Conservation (phyloP, 768 basidiomycete species). For the Cantharellus cinnabarinus region DNA sequence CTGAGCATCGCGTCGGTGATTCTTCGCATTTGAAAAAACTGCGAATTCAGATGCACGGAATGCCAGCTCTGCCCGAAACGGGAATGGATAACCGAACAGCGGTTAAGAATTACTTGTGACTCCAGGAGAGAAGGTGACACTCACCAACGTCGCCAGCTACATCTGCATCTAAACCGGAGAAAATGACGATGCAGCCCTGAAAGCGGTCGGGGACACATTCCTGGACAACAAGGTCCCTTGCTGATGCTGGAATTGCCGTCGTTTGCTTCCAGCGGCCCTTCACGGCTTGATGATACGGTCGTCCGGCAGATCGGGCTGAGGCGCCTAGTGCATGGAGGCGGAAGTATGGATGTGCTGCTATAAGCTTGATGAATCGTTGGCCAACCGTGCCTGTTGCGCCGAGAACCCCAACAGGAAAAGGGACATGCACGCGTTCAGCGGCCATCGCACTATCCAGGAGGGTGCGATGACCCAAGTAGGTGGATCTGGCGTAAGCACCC, state of each 20-base stretch:
- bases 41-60: slow-evolving; percentile 76
- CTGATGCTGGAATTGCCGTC: slow-evolving; percentile 44
- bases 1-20: slow-evolving; percentile 75
- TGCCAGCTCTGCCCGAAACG: slow-evolving; percentile 40
- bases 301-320: slow-evolving; percentile 70
- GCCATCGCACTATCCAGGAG: too few relatives aligned
- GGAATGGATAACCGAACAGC: neutral
- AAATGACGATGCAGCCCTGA: slow-evolving; percentile 62
- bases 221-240: slow-evolving; percentile 42
- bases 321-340: slow-evolving; percentile 72
- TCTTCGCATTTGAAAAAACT: slow-evolving; percentile 96
- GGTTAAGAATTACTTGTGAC: neutral
- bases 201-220: slow-evolving; percentile 68
- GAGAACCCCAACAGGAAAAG: slow-evolving; percentile 41
- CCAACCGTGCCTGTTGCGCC: slow-evolving; percentile 91
- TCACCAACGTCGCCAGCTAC: slow-evolving; percentile 89
- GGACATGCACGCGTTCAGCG: too few relatives aligned
- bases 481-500: too few relatives aligned
- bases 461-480: too few relatives aligned
- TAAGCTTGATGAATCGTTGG: slow-evolving; percentile 81
- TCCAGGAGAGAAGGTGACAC: slow-evolving; percentile 10
- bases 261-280: slow-evolving; percentile 64
- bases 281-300: slow-evolving; percentile 47
- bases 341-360: slow-evolving; percentile 82
- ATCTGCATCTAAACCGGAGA: slow-evolving; percentile 90